Percentiles rank a stretch among this genome's conserved stretches.
These are phyloP conservation scores for Penicillium manginii DNA, from an alignment of 495 filamentous ascomycete genomes.

Conservation along the genomic window DNA sequence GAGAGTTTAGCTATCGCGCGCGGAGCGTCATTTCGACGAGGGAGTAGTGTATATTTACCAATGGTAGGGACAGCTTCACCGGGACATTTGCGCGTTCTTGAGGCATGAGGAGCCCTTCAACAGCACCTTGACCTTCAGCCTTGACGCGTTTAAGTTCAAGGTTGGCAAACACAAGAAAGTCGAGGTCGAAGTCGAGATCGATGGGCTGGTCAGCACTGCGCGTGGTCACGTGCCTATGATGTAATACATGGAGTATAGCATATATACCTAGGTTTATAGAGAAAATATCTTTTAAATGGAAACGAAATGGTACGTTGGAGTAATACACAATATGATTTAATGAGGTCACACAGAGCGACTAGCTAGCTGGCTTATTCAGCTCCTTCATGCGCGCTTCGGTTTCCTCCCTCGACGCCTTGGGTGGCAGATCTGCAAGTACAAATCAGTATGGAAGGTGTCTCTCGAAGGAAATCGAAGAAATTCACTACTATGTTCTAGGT, in stretches of 20 bases:
- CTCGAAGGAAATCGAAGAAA: no score
- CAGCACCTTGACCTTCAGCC: no score
- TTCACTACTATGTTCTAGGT: not conserved
- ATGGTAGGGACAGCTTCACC: constrained; percentile 90
- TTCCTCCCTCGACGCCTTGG: constrained; percentile 68
- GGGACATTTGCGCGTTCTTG: constrained; percentile 62
- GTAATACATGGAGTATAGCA: constrained; percentile 23
- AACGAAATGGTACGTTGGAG: no score
- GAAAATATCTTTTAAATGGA: no score
- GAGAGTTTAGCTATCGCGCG: no score
- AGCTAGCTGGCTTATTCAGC: constrained; percentile 59
- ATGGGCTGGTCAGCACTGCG: constrained; percentile 1
- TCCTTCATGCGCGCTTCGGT: constrained; percentile 63
- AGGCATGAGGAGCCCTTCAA: constrained; percentile 51
- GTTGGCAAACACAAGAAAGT: no score
- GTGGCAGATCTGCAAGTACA: constrained; percentile 50
- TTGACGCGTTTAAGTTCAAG: no score
- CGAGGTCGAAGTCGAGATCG: no score
- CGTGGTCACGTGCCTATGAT: constrained; percentile 46
- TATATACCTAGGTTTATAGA: no score
- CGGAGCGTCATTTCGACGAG: not conserved
- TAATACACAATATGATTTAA: not conserved
- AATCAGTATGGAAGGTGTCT: no score
- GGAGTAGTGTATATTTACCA: constrained; percentile 53
- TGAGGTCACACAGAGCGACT: not conserved